Conservation (phyloP, 2,329 filamentous ascomycete species). For the Chaetomium sp. region DNA sequence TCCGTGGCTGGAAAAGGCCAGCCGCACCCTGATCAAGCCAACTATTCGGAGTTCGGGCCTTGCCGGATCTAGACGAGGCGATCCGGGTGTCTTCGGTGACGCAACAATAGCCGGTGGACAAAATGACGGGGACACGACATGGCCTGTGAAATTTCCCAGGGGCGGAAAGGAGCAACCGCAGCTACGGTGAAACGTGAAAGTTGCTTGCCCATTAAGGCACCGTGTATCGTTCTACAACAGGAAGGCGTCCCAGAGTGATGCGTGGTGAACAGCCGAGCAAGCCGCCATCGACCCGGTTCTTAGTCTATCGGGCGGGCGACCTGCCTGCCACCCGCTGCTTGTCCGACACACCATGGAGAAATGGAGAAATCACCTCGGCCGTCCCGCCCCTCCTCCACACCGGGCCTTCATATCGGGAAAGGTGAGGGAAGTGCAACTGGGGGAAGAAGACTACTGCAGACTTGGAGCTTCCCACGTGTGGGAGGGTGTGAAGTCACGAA, state of each 20-base stretch:
- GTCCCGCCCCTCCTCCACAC: neutral
- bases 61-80: conserved; percentile 20
- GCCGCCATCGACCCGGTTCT: neutral
- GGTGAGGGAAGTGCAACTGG: neutral
- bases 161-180: neutral
- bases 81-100: neutral
- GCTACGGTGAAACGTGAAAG: neutral
- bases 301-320: neutral
- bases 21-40: conserved; percentile 43
- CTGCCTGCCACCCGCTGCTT: neutral
- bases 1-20: too few relatives aligned
- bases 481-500: neutral
- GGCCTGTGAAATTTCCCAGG: neutral
- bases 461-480: neutral
- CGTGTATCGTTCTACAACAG: neutral
- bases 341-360: neutral
- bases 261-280: neutral
- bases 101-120: neutral
- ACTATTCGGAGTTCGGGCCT: neutral
- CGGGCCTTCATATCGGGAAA: neutral
- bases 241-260: neutral
- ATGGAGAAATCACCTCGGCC: neutral
- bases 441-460: neutral
- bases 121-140: neutral
- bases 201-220: neutral